Conservation (phyloP, 164 flowering plant genomes). For the Piper betle region DNA sequence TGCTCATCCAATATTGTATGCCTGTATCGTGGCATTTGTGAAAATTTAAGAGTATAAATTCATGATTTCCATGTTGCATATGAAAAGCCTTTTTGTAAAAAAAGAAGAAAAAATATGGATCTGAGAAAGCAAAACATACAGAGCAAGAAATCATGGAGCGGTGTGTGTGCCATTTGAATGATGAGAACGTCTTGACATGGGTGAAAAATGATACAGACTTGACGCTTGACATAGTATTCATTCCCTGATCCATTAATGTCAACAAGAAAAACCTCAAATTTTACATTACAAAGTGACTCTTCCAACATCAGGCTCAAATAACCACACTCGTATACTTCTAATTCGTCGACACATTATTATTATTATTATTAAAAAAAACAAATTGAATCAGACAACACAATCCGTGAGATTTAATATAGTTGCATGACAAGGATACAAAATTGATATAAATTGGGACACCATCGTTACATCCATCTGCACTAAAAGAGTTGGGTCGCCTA, state of each 20-base stretch:
- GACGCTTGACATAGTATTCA: slow-evolving; percentile 17
- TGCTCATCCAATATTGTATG: no score
- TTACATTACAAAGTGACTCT: no score
- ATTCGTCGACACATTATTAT: no score
- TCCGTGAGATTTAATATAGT: no score
- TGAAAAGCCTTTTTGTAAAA: background rate
- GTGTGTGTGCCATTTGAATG: slow-evolving; percentile 18
- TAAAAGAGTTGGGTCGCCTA: no score
- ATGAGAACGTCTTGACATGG: slow-evolving; percentile 27
- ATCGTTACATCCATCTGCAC: no score
- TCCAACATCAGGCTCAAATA: no score
- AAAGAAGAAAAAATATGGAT: slow-evolving; percentile 1
- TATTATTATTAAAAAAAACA: no score
- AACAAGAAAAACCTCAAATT: background rate
- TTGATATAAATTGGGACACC: no score
- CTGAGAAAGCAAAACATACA: slow-evolving; percentile 25
- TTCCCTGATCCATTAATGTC: slow-evolving; percentile 24
- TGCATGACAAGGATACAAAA: no score
- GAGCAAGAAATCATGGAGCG: slow-evolving; percentile 43
- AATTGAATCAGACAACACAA: no score
- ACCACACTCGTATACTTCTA: no score
- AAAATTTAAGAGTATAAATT: background rate
- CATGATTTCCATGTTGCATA: background rate
- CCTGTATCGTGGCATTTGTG: background rate
- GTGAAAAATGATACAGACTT: slow-evolving; percentile 25